phyloP scores from a whole-genome alignment of 2,329 filamentous ascomycete species.

The Colletotrichum euphorbiae region DNA sequence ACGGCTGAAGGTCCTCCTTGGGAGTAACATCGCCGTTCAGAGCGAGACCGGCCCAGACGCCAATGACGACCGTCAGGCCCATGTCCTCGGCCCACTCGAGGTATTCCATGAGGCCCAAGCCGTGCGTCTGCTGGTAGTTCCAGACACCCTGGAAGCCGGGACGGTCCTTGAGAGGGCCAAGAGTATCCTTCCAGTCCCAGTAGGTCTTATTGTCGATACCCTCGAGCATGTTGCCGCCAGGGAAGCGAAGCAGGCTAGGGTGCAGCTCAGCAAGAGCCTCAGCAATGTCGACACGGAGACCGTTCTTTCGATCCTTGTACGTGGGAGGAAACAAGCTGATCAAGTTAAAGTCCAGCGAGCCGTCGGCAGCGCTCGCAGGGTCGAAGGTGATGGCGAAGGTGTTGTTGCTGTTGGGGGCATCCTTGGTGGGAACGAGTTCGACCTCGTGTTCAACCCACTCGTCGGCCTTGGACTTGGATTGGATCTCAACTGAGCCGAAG shows the following conservation, averaged over 20 bases:
- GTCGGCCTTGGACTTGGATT: conserved; percentile 52
- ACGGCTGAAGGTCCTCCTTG: conserved; percentile 63
- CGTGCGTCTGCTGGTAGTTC: conserved; percentile 72
- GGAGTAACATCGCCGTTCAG: conserved; percentile 65
- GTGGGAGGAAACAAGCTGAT: conserved; percentile 71
- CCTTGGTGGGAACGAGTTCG: conserved; percentile 54
- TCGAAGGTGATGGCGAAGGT: conserved; percentile 67
- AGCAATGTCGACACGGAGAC: conserved; percentile 66
- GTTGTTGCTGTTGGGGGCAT: conserved; percentile 67
- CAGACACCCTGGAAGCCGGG: conserved; percentile 69
- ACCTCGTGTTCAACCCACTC: conserved; percentile 66
- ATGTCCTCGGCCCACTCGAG: conserved; percentile 71
- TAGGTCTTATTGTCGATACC: conserved; percentile 55
- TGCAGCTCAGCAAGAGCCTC: conserved; percentile 64
- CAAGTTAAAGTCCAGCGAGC: conserved; percentile 66
- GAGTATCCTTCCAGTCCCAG: conserved; percentile 66
- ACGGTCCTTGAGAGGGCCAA: conserved; percentile 65
- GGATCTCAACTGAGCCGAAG: conserved; percentile 60
- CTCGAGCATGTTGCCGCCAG: conserved; percentile 73
- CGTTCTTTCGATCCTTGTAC: conserved; percentile 68
- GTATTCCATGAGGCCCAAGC: conserved; percentile 72
- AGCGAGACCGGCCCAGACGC: conserved; percentile 67
- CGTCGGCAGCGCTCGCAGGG: conserved; percentile 49
- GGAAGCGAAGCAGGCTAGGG: conserved; percentile 70
- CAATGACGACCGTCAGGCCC: conserved; percentile 67